phyloP scores from a whole-genome alignment of 306 rosid species.

The Adenanthera pavonina region DNA sequence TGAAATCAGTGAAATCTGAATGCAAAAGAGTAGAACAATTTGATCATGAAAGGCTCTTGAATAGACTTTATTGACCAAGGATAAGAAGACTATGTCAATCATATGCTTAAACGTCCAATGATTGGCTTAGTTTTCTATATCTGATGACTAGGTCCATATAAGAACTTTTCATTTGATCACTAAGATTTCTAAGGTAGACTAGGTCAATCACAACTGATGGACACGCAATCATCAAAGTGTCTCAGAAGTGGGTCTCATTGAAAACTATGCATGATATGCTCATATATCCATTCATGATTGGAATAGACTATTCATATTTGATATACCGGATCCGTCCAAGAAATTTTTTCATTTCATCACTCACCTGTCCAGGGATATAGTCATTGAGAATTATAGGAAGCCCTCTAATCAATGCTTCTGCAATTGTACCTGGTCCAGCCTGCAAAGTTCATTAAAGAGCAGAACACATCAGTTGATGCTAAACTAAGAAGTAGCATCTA shows the following conservation, averaged over 20 bases:
- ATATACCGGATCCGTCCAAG: background rate
- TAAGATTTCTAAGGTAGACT: too few relatives aligned
- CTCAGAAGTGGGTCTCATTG: too few relatives aligned
- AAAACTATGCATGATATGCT: background rate
- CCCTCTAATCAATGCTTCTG: slow-evolving; percentile 97
- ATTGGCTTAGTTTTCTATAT: background rate
- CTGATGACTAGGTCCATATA: background rate
- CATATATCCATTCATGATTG: background rate
- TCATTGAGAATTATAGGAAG: slow-evolving; percentile 95
- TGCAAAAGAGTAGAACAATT: slow-evolving; percentile 17
- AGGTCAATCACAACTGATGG: background rate
- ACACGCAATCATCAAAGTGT: background rate
- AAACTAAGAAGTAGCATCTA: slow-evolving; percentile 14
- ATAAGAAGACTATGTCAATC: background rate
- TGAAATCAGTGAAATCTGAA: background rate
- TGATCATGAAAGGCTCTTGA: background rate
- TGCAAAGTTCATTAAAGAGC: slow-evolving; percentile 30
- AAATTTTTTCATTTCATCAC: slow-evolving; percentile 30
- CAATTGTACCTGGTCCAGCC: slow-evolving; percentile 99
- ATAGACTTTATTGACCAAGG: background rate
- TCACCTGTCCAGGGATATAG: slow-evolving; percentile 96
- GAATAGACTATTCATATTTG: background rate
- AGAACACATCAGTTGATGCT: slow-evolving; percentile 32
- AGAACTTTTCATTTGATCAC: background rate
- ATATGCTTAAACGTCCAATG: background rate